A percentile compares a stretch with the other conserved stretches of the same genome.
These are phyloP conservation scores for Mortierella polycephala DNA, from an alignment of 371 early-diverging fungal species.

Conservation along the genomic window DNA sequence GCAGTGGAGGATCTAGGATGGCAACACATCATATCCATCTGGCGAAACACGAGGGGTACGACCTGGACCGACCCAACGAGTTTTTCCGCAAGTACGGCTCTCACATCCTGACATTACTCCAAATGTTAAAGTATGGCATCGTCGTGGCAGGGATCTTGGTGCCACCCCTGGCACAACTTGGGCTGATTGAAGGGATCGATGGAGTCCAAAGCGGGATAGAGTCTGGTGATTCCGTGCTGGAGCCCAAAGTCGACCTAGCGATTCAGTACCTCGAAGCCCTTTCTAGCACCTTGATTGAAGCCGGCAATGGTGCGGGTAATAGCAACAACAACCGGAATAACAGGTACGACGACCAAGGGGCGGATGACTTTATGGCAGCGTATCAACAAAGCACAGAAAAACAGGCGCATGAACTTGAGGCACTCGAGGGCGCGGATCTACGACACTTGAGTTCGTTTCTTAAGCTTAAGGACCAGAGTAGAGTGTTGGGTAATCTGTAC, in stretches of 20 bases:
- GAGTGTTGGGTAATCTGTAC: slow-evolving; percentile 39
- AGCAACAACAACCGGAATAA: neutral
- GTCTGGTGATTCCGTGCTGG: slow-evolving; percentile 4
- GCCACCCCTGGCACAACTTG: slow-evolving; percentile 17
- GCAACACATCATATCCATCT: slow-evolving; percentile 34
- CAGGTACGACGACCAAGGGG: neutral
- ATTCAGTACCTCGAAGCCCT: slow-evolving; percentile 22
- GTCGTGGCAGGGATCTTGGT: slow-evolving; percentile 28
- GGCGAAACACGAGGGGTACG: slow-evolving; percentile 45
- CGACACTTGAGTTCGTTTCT: slow-evolving; percentile 32
- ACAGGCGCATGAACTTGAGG: slow-evolving; percentile 11
- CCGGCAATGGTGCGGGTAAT: neutral
- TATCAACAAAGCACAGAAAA: neutral
- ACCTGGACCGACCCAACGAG: slow-evolving; percentile 42
- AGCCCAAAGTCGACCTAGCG: slow-evolving; percentile 28
- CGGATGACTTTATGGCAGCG: neutral
- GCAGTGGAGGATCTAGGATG: slow-evolving; percentile 1
- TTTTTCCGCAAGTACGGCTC: slow-evolving; percentile 37
- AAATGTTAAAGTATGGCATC: slow-evolving; percentile 34
- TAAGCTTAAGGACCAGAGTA: slow-evolving; percentile 33
- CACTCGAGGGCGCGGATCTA: slow-evolving; percentile 39
- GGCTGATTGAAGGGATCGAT: slow-evolving; percentile 17
- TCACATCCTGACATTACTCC: slow-evolving; percentile 20
- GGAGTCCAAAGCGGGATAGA: slow-evolving; percentile 1
- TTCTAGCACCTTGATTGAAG: neutral